Percentiles rank a stretch among this genome's conserved stretches.
phyloP scores from a whole-genome alignment of 768 basidiomycete species.

The Hemileccinum rubropunctum region DNA sequence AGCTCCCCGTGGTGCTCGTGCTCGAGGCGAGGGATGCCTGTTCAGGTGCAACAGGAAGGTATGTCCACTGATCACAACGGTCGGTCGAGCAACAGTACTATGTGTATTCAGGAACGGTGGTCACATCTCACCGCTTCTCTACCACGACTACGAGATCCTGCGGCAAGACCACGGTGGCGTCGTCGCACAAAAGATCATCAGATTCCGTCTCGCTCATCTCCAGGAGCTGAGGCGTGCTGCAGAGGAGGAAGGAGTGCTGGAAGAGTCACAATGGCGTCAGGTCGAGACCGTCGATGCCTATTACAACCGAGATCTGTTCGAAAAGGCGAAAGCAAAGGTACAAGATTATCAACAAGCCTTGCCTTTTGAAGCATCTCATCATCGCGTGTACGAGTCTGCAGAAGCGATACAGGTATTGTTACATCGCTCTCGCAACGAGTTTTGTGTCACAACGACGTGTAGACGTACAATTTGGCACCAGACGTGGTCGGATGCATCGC shows the following conservation, averaged over 20 bases:
- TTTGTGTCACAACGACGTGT: neutral
- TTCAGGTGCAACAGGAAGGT: constrained; percentile 74
- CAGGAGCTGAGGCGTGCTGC: constrained; percentile 47
- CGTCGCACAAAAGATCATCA: constrained; percentile 50
- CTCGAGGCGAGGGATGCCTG: constrained; percentile 80
- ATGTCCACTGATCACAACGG: constrained; percentile 9
- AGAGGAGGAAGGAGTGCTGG: constrained; percentile 49
- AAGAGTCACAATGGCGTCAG: constrained; percentile 53
- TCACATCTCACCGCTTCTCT: constrained; percentile 59
- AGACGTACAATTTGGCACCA: constrained; percentile 50
- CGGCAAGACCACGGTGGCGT: constrained; percentile 44
- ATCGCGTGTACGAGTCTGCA: constrained; percentile 31
- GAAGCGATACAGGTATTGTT: constrained; percentile 32
- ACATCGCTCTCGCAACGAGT: neutral
- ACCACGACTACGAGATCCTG: constrained; percentile 53
- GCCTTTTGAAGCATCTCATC: constrained; percentile 42
- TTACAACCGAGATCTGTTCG: constrained; percentile 40
- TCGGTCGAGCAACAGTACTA: neutral
- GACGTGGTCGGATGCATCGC: constrained; percentile 49
- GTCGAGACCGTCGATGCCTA: constrained; percentile 62
- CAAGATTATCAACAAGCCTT: constrained; percentile 46
- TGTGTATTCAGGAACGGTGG: constrained; percentile 57
- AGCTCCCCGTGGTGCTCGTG: constrained; percentile 53
- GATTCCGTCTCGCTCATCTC: constrained; percentile 62
- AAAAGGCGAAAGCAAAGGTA: constrained; percentile 41